Conservation (phyloP, 2,329 filamentous ascomycete genomes). For the Aspergillus aculeatinus region DNA sequence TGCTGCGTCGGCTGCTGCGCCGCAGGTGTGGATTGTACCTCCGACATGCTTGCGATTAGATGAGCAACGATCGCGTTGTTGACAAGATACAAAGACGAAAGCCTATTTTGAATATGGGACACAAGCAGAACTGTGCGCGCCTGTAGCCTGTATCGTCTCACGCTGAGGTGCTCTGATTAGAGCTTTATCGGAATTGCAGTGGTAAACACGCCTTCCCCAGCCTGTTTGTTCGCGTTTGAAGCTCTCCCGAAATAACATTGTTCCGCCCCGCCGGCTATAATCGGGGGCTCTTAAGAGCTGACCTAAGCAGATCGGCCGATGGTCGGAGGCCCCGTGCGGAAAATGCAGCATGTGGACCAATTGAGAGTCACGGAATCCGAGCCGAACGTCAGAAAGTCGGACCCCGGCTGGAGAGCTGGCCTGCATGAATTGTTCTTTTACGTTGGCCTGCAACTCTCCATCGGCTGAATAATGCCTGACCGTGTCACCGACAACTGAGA, state of each 20-base stretch:
- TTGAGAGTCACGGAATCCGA: neutral
- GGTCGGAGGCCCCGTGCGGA: conserved; percentile 16
- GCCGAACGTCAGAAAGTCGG: neutral
- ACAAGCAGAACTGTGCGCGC: neutral
- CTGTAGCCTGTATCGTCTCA: neutral
- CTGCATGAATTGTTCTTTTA: conserved; percentile 2
- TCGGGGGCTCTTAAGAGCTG: neutral
- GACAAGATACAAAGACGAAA: neutral
- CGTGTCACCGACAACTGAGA: neutral
- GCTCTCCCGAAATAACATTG: conserved; percentile 11
- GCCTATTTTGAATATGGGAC: neutral
- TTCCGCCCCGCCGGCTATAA: conserved; percentile 22
- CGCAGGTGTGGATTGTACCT: conserved; percentile 23
- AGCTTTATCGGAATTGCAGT: neutral
- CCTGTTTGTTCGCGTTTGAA: conserved; percentile 21
- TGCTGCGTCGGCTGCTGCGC: conserved; percentile 26
- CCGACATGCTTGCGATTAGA: conserved; percentile 26
- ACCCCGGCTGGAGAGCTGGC: neutral
- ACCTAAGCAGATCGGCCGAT: conserved; percentile 13
- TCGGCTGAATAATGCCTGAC: neutral
- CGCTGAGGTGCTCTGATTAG: neutral
- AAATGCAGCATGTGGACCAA: conserved; percentile 3
- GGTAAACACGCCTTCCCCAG: neutral
- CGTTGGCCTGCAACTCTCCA: neutral
- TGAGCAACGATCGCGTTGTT: conserved; percentile 11